Conservation (phyloP, 768 basidiomycete species). For the Hypholoma sublateritium region DNA sequence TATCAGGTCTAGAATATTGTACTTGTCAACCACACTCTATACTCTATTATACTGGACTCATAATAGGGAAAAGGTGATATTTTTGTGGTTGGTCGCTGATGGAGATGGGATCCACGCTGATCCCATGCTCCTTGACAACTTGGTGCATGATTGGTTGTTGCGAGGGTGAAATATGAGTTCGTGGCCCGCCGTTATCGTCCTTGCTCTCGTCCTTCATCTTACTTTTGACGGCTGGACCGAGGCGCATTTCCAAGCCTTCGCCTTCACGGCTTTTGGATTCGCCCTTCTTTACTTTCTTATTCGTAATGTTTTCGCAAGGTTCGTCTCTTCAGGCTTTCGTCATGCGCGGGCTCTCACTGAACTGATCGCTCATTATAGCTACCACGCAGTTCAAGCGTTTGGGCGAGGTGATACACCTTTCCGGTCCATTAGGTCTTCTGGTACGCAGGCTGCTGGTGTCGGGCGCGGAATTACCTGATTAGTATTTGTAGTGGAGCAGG, state of each 20-base stretch:
- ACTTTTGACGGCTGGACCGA: slow-evolving; percentile 25
- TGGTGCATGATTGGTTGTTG: slow-evolving; percentile 12
- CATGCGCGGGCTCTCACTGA: not conserved
- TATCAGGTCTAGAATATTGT: slow-evolving; percentile 50
- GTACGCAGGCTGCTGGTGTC: slow-evolving; percentile 4
- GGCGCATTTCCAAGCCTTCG: slow-evolving; percentile 12
- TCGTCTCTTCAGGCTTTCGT: not conserved
- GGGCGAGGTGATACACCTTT: slow-evolving; percentile 17
- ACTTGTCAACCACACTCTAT: slow-evolving; percentile 1
- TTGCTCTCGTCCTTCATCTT: slow-evolving; percentile 22
- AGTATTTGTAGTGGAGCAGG: slow-evolving; percentile 56
- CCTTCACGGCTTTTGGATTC: slow-evolving; percentile 36
- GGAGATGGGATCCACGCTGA: slow-evolving; percentile 13
- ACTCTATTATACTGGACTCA: not conserved
- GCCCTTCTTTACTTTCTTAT: slow-evolving; percentile 35
- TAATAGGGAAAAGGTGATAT: slow-evolving; percentile 1
- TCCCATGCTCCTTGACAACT: slow-evolving; percentile 19
- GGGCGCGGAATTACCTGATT: not conserved
- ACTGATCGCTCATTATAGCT: not conserved
- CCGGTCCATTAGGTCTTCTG: slow-evolving; percentile 22
- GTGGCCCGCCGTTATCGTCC: slow-evolving; percentile 6
- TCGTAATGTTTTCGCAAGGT: slow-evolving; percentile 15
- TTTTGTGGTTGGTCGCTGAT: slow-evolving; percentile 11
- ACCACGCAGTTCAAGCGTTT: slow-evolving; percentile 18
- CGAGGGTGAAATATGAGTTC: not conserved